A percentile compares a stretch with the other conserved stretches of the same genome.
Evolutionary conservation across 768 basidiomycete species (phyloP).

Genomic region (Saitozyma sp.): DNA sequence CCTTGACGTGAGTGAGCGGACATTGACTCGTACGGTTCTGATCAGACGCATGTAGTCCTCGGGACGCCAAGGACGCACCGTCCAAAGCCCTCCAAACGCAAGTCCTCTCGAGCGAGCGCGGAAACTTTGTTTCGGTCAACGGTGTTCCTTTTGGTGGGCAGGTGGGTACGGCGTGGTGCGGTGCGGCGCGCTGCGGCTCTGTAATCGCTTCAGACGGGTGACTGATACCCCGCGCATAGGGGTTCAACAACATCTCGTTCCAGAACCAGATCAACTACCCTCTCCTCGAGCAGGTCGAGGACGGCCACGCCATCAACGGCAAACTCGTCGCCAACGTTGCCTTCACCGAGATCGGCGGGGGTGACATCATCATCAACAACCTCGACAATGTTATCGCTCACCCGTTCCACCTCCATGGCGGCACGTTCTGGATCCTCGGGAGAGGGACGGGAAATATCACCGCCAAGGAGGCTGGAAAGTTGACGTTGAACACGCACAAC

Average conservation of each 20-base stretch:
- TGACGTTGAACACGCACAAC: constrained; percentile 49
- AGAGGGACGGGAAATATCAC: constrained; percentile 26
- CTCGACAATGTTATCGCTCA: constrained; percentile 23
- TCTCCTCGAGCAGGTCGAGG: constrained; percentile 18
- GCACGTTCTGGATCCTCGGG: constrained; percentile 26
- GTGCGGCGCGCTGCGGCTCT: too few relatives aligned
- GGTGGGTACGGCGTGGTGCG: too few relatives aligned
- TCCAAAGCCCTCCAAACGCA: constrained; percentile 10
- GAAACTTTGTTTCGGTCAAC: constrained; percentile 15
- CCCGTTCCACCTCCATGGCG: constrained; percentile 33
- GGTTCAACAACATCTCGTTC: constrained; percentile 25
- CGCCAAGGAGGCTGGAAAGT: not conserved
- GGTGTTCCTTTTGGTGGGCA: constrained; percentile 15
- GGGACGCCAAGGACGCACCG: constrained; percentile 14
- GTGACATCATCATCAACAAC: constrained; percentile 35
- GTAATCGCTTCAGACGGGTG: too few relatives aligned
- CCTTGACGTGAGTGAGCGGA: constrained; percentile 16
- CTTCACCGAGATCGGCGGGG: constrained; percentile 18
- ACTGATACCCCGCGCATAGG: constrained; percentile 6
- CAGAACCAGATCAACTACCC: constrained; percentile 31
- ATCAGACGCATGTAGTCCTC: constrained; percentile 11
- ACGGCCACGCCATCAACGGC: constrained; percentile 9
- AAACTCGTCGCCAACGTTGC: constrained; percentile 15
- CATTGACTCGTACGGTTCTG: not conserved
- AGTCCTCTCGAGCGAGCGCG: constrained; percentile 14